phyloP scores from a whole-genome alignment of 116 monocot species.

The Posidonia oceanica region DNA sequence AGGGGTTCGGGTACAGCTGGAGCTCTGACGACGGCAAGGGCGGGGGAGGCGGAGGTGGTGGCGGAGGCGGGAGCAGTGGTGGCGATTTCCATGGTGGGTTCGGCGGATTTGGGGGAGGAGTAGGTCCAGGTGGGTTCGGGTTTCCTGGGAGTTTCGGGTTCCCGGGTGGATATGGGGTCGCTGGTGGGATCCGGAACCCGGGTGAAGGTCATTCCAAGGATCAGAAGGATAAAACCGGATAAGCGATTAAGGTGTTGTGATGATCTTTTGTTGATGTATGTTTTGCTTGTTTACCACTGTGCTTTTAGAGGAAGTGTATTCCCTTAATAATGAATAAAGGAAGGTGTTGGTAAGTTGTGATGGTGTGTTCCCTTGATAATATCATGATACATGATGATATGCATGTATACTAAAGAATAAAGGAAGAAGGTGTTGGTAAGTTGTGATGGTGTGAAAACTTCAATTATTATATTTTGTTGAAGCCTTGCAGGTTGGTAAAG shows the following conservation, averaged over 20 bases:
- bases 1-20: constrained; percentile 6
- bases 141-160: neutral
- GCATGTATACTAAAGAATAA: too few species aligned
- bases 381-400: too few species aligned
- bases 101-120: neutral
- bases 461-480: too few species aligned
- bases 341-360: too few species aligned
- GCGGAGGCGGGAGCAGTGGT: neutral
- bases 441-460: too few species aligned
- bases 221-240: neutral
- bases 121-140: neutral
- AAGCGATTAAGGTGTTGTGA: neutral
- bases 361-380: too few species aligned
- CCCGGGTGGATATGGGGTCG: constrained; percentile 3
- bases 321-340: too few species aligned
- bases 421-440: too few species aligned
- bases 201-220: neutral
- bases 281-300: too few species aligned
- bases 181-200: constrained; percentile 9
- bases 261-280: too few species aligned
- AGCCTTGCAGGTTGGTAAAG: too few species aligned
- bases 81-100: neutral
- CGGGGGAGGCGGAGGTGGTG: neutral
- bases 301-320: too few species aligned
- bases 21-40: neutral